Evolutionary conservation across 2,329 filamentous ascomycete species (phyloP).

Genomic region (Cyphellophora europaea): DNA sequence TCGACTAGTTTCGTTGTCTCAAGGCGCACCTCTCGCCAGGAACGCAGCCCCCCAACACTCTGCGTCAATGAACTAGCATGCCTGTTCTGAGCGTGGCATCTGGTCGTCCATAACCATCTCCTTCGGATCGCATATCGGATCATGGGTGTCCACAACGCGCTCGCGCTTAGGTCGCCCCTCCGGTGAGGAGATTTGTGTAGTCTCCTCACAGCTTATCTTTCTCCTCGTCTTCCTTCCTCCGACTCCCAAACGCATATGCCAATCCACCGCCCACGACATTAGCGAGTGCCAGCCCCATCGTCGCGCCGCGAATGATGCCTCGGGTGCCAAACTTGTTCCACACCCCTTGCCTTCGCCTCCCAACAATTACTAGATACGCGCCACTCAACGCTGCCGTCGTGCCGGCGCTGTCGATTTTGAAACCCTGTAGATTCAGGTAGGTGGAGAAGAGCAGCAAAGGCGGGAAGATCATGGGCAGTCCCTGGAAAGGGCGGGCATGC

Average conservation of each 20-base stretch:
- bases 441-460: conserved; percentile 56
- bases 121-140: too few species aligned
- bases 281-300: conserved; percentile 36
- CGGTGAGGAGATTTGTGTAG: too few species aligned
- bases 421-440: conserved; percentile 55
- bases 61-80: too few species aligned
- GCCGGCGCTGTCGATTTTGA: conserved; percentile 54
- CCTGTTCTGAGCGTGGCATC: too few species aligned
- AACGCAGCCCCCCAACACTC: too few species aligned
- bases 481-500: conserved; percentile 56
- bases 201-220: too few species aligned
- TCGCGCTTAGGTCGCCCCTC: too few species aligned
- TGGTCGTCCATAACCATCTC: too few species aligned
- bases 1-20: too few species aligned
- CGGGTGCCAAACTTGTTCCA: conserved; percentile 36
- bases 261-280: conserved; percentile 37
- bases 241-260: conserved; percentile 35
- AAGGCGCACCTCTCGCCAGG: too few species aligned
- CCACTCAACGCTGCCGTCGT: conserved; percentile 57
- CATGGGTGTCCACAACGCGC: too few species aligned
- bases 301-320: conserved; percentile 34
- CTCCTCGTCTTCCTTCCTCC: conserved; percentile 26
- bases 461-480: conserved; percentile 58
- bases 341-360: conserved; percentile 42
- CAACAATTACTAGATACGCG: conserved; percentile 54